Percentiles rank a stretch among this genome's conserved stretches.
Conservation (phyloP, 1,284 basidiomycete species). For the Takashimella tepidaria region DNA sequence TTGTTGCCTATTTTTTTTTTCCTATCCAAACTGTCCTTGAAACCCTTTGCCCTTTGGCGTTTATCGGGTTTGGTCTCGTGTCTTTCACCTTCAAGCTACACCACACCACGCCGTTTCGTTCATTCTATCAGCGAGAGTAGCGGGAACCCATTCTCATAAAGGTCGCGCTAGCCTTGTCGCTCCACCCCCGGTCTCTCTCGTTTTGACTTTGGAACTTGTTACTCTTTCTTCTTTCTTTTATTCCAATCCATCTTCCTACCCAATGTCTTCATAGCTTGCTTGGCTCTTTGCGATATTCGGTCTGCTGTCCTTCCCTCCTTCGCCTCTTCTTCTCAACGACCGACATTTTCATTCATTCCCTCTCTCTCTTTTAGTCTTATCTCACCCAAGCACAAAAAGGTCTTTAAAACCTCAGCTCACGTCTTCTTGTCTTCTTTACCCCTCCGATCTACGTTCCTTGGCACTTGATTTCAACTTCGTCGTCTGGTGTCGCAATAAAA, state of each 20-base stretch:
- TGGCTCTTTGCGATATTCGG: slow-evolving; percentile 1
- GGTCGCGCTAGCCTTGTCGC: slow-evolving; percentile 7
- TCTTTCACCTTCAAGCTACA: too few relatives aligned
- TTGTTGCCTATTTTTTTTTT: not conserved
- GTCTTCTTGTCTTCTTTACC: not conserved
- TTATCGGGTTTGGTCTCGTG: not conserved
- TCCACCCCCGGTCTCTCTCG: slow-evolving; percentile 9
- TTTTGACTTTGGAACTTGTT: slow-evolving; percentile 4
- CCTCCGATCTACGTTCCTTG: not conserved
- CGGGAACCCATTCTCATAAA: slow-evolving; percentile 5
- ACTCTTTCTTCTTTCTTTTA: slow-evolving; percentile 6
- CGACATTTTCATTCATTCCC: not conserved
- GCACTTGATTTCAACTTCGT: not conserved
- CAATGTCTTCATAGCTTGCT: slow-evolving; percentile 8
- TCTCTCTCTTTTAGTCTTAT: slow-evolving; percentile 4
- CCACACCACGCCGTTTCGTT: not conserved
- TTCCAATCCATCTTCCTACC: slow-evolving; percentile 3
- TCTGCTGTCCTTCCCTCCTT: slow-evolving; percentile 1
- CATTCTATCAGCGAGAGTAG: not conserved
- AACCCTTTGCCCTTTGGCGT: slow-evolving; percentile 12
- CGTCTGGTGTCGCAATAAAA: not conserved
- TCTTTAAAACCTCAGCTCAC: not conserved
- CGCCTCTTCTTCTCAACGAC: slow-evolving; percentile 2
- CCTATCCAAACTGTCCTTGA: not conserved
- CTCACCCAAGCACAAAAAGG: not conserved